Base-by-base conservation (phyloP, 2,329 filamentous ascomycete species). In the Fusarium piperis region DNA sequence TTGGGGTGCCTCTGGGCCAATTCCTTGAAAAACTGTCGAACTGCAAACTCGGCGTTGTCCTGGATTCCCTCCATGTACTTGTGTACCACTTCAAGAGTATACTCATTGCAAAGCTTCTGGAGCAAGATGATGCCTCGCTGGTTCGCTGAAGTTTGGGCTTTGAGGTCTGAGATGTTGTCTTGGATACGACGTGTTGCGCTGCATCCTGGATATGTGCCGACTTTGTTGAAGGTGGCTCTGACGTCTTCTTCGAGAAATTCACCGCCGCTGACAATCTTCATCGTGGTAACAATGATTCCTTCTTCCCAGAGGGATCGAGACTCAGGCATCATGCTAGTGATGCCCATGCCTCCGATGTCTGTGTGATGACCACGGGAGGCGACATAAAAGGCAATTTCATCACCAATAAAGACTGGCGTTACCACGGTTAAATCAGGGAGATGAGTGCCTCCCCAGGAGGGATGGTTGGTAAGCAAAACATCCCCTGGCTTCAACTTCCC, bases 1-100 rank as follows among this genome's bases (percentile, higher is more conserved):
- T 70, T 26, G 11, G 71, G 63, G 57, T 78, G 71, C 57, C 92
- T 86, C 67, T 88, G 85, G 3, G 91, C 75, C 53, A 81, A 32
- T 20, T 59, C 62, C 18, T 73, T 73, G 59, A 81, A 68, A 32
- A 74, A 77, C 6, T 70, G 68, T 4, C 81, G 79, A 2, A 82
- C 80, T 0, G 81, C 79, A 4, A 74, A 58, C 58, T 83, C 81
- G 16, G 80, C 80, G 44, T 81, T 82, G 32, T 71, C 60, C 65
- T 83, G 81, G 44, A 82, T 83, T 23, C 77, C 80, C 7, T 61
- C 52, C 81, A 82, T 82, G 72, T 82, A 81, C 35, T 73, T 76
- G 41, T 82, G 81, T 8, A 82, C 81, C 0, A 77, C 75, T 2
- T 66, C 62, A 2, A 80, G 76, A 1, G 77, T 75, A 26, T 77